phyloP scores from a whole-genome alignment of 768 basidiomycete species.

The Suillus ampliporus region DNA sequence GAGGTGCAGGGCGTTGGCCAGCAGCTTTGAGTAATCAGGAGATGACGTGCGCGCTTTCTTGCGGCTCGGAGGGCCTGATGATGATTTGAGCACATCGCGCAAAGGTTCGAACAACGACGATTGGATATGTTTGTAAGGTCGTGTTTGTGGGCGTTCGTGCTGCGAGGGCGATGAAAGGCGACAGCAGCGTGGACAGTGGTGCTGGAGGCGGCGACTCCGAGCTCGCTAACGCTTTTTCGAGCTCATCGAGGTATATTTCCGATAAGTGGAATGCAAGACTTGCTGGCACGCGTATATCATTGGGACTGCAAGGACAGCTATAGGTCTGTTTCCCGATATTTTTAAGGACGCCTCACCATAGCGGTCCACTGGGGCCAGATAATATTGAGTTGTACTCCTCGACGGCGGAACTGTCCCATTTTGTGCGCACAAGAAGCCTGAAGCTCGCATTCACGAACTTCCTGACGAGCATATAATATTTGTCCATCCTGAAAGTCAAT shows the following conservation, averaged over 20 bases:
- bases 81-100: constrained; percentile 54
- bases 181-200: constrained; percentile 59
- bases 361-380: constrained; percentile 69
- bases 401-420: constrained; percentile 67
- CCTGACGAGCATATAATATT: constrained; percentile 95
- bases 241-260: constrained; percentile 90
- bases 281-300: constrained; percentile 73
- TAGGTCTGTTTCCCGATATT: constrained; percentile 12
- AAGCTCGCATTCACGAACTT: constrained; percentile 88
- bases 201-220: constrained; percentile 41
- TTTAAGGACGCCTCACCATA: constrained; percentile 61
- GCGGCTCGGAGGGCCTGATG: constrained; percentile 42
- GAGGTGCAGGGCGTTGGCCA: constrained; percentile 60
- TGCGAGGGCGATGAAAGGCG: constrained; percentile 75
- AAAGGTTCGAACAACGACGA: constrained; percentile 73
- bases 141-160: constrained; percentile 67
- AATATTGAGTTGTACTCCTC: constrained; percentile 75
- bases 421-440: constrained; percentile 68
- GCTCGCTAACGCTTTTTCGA: constrained; percentile 65
- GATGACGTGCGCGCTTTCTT: constrained; percentile 53
- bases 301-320: constrained; percentile 50
- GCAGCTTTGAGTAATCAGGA: constrained; percentile 48
- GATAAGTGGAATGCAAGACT: constrained; percentile 85
- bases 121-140: constrained; percentile 78
- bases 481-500: constrained; percentile 76